phyloP scores from a whole-genome alignment of 83 land plant genomes.

The Diphasiastrum complanatum region DNA sequence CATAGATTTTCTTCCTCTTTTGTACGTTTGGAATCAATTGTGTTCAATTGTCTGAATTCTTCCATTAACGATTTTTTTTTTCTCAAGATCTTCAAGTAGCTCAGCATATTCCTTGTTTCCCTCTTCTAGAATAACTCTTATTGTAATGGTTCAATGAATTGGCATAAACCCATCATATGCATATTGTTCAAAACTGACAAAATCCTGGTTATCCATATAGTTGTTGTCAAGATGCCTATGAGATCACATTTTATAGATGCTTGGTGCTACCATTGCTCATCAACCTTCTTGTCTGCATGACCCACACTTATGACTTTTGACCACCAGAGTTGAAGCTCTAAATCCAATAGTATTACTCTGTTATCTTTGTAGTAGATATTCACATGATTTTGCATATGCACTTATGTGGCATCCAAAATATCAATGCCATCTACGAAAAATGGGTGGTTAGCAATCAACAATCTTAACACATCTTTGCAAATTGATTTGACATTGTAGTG shows the following conservation, averaged over 20 bases:
- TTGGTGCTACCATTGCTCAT: constrained; percentile 60
- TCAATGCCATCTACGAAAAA: constrained; percentile 64
- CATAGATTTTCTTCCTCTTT: too few species aligned
- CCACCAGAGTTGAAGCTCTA: constrained; percentile 75
- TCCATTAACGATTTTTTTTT: too few species aligned
- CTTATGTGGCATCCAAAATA: constrained; percentile 50
- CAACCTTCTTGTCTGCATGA: constrained; percentile 61
- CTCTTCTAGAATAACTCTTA: constrained; percentile 44
- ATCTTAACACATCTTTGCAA: constrained; percentile 46
- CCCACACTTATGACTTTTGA: constrained; percentile 49
- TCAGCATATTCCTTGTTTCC: too few species aligned
- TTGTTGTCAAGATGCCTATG: constrained; percentile 41
- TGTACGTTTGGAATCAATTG: too few species aligned
- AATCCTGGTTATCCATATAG: constrained; percentile 71
- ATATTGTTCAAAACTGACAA: constrained; percentile 73
- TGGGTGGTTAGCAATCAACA: constrained; percentile 60
- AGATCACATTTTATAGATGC: constrained; percentile 35
- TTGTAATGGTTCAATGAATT: constrained; percentile 48
- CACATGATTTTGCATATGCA: constrained; percentile 59
- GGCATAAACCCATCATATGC: constrained; percentile 62
- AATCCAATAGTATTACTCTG: constrained; percentile 26
- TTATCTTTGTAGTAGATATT: constrained; percentile 34
- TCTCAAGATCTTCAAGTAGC: too few species aligned
- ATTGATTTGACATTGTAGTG: constrained; percentile 58
- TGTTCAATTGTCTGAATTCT: too few species aligned